Base-by-base conservation (phyloP, 2,329 filamentous ascomycete species). In the Elsinoe arachidis region DNA sequence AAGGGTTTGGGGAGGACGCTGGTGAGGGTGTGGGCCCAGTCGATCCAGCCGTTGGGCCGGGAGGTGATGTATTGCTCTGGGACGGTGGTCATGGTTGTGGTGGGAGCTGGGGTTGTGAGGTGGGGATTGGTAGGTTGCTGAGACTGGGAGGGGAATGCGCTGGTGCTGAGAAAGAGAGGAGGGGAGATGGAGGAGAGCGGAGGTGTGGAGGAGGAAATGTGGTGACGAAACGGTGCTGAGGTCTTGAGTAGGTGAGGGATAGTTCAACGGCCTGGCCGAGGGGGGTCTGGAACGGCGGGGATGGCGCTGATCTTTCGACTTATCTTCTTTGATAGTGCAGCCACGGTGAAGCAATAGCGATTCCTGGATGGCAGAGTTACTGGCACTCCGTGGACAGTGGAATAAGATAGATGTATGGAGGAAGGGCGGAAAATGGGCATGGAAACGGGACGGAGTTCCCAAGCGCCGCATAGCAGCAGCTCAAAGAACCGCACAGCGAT, bases 1-100 rank as follows among this genome's bases (percentile, higher is more conserved):
- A 55, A 59, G 2, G 52, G 19, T 19, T 54, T 56, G 33, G 60
- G 60, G 5, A 59, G 56, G 41, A 61, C 38, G n/a, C 58, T 60
- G 54, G 54, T 46, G 23, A 56, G 15, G 54, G 38, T 46, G 17
- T 56, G 54, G 5, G 41, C 41, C 39, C 43, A 56, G 54, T 56
- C 54, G 26, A 47, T n/a, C 54, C 54, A 56, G 54, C 39, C 41
- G 43, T 56, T 56, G 23, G 54, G 54, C 4, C 54, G 54, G 30
- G 47, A 47, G 41, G 38, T 47, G 54, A 56, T 47, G 54, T 33
- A 56, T 49, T 56, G 54, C 54, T 56, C 54, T 35, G 54, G 54
- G 39, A 56, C 54, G 54, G 54, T 56, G 54, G 54, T 56, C 54
- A 56, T 56, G 39, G 54, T 56, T 21, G 54, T 15, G 37, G 11